These are phyloP conservation scores for Obelidium mucronatum DNA, from an alignment of 192 early-diverging fungal genomes.

Conservation along the genomic window DNA sequence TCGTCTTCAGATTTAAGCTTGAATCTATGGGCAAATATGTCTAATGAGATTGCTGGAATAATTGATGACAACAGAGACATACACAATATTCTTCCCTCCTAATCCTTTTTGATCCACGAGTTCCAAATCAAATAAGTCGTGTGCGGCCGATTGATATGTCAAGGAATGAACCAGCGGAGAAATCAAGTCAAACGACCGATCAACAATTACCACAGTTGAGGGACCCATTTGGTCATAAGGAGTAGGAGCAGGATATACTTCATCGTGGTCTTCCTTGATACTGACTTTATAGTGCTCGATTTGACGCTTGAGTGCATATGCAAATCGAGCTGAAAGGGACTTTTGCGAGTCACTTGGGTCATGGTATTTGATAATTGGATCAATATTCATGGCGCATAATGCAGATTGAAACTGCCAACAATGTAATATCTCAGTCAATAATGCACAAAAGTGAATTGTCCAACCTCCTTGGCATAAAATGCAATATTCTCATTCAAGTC, in stretches of 20 bases:
- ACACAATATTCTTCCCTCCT: constrained; percentile 15
- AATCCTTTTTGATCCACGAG: not conserved
- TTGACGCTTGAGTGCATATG: constrained; percentile 67
- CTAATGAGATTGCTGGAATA: not conserved
- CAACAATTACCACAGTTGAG: constrained; percentile 88
- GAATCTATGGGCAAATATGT: not conserved
- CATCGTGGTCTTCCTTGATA: constrained; percentile 72
- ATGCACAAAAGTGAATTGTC: constrained; percentile 58
- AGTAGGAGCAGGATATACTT: constrained; percentile 52
- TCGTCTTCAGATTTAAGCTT: not conserved
- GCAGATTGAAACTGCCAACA: constrained; percentile 11
- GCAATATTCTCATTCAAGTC: not conserved
- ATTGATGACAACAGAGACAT: not conserved
- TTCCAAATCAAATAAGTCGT: constrained; percentile 60
- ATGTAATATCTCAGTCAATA: constrained; percentile 74
- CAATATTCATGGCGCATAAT: constrained; percentile 73
- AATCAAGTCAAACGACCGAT: constrained; percentile 88
- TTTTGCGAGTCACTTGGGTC: constrained; percentile 59
- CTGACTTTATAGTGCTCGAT: constrained; percentile 79
- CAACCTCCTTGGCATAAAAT: constrained; percentile 46
- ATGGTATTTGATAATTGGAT: constrained; percentile 91
- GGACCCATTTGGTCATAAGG: constrained; percentile 52
- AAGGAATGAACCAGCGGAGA: constrained; percentile 96
- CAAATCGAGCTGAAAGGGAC: constrained; percentile 17
- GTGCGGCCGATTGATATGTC: constrained; percentile 96